Evolutionary conservation across 176 grass and related monocot genomes (phyloP), one percentile per base, ranked within the genome.

Genomic region (Bromus sterilis): DNA sequence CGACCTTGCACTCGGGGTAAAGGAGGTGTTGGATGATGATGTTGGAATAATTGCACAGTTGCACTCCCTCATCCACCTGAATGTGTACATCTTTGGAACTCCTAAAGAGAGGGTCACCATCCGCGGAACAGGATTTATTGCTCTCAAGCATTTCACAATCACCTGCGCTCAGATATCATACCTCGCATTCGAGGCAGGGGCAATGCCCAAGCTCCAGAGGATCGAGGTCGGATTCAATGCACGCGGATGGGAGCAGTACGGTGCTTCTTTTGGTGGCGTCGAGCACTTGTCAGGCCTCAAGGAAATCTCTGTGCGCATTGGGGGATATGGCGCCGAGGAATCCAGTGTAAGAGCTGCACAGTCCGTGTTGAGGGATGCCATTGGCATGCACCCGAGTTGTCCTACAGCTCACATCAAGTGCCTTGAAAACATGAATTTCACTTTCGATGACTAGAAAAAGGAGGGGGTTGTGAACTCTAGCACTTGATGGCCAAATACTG

Each of bases 201-300:
- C 57, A 14, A 78, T 78, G 76, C 35, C 57, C 57, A 78, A 32
- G 16, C 57, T 78, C 21, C 25, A 62, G 43, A 62, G 26, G 56
- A 15, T 78, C 2, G 9, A n/a, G 7, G 1, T 78, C 4, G 0
- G 0, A 21, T 78, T 78, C 39, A 63, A 78, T 4, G 76, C 57
- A 3, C 15, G 4, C 1, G 57, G 3, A 44, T 78, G 76, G 76
- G 16, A 32, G 0, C 41, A 11, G 39, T 0, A 63, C 0, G 57
- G 56, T 8, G 26, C 57, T 31, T 56, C 25, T 11, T 56, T 57
- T 63, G 4, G 0, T 1, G 76, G 57, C 37, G 9, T 31, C 5
- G 37, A 78, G 56, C 25, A 78, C 36, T 10, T 78, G n/a, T 44
- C 57, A 30, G 10, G 56, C 8, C 76, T 78, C 36, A 78, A 31